Evolutionary conservation across 1,284 basidiomycete genomes (phyloP), one percentile per base, ranked within the genome.

Genomic region (Trichosporon asahii): DNA sequence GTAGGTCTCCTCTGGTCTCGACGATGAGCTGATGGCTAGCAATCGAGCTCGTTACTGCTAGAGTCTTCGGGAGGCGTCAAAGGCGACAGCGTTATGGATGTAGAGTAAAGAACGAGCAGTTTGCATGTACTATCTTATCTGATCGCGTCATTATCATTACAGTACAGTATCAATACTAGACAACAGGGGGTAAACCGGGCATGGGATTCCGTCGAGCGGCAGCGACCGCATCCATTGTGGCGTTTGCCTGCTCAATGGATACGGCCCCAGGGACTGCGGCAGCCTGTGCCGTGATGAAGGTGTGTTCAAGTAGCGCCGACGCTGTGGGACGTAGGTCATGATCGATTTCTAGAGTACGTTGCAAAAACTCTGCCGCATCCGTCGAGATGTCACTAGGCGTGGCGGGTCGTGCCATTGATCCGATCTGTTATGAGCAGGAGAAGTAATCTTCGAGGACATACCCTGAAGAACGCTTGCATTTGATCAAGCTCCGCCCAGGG

Each of bases 381-480:
- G 88, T 73, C 1, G 92, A 92, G 68, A 97, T 94, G 79, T 98
- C 95, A 1, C 90, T 88, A 0, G 95, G 95, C 64, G 92, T 92
- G 2, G 89, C 85, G 0, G 95, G 95, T 77, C 90, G 90, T 9
- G 90, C 90, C 27, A 88, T 90, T 5, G 91, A 91, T 3, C 95
- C 95, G 76, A 98, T 96, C 93, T 95, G 79, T 2, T n/a, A 65
- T 70, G 21, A 67, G 61, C 40, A 15, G 53, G 27, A 57, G 31
- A 31, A 31, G 31, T 31, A 57, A 61, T 4, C 18, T 23, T 2
- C 44, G 3, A 5, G 3, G 2, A 14, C 5, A 29, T 67, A 94
- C 95, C 88, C 91, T 93, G 87, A 94, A 98, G 79, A 97, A 97
- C 70, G 93, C 94, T 85, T 97, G 95, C 95, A 98, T 98, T 84